Base-by-base conservation (phyloP, 2,329 filamentous ascomycete genomes). In the Cytospora chrysosperma region DNA sequence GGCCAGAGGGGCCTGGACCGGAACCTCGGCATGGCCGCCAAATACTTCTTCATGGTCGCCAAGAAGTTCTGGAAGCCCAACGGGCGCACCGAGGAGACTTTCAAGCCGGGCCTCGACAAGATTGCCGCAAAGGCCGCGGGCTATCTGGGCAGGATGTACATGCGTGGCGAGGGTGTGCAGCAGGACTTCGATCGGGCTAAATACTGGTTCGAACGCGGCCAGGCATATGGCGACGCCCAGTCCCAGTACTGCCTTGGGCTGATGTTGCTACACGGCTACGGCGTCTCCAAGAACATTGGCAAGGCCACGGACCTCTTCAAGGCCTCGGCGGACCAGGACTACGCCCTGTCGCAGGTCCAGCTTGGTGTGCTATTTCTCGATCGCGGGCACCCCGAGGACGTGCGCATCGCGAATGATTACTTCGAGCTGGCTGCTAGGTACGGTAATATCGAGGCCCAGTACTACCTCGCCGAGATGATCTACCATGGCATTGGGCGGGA, bases 381-480 rank as follows among this genome's bases (percentile, higher is more conserved):
- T 69, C 92, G 96, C 74, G 93, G 92, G 21, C 76, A 79, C 30
- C 74, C 79, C 1, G 82, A 86, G 53, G 92, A 96, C 69, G 78
- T 95, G n/a, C 79, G 83, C 6, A 88, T 88, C 0, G 93, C 93
- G 2, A 90, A 88, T 65, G 88, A 89, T 68, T 96, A 96, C 74
- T 97, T 97, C 70, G 93, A 97, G 71, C 82, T 94, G 55, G 93
- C 93, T 6, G 89, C 89, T 49, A 82, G 91, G 27, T 92, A 92
- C 72, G 89, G 89, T 17, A 90, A 93, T 72, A 90, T 97, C 66
- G 93, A 97, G 75, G 91, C 93, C 0, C 92, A 91, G 73, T 97
- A 97, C 77, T 96, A 96, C 74, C 85, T 97, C 4, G 93, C 92
- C 2, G 93, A 97, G 76, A 87, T 97, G 79, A 89, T 88, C 27